These are phyloP conservation scores for Trametes maxima DNA, from an alignment of 768 basidiomycete genomes.

Conservation along the genomic window DNA sequence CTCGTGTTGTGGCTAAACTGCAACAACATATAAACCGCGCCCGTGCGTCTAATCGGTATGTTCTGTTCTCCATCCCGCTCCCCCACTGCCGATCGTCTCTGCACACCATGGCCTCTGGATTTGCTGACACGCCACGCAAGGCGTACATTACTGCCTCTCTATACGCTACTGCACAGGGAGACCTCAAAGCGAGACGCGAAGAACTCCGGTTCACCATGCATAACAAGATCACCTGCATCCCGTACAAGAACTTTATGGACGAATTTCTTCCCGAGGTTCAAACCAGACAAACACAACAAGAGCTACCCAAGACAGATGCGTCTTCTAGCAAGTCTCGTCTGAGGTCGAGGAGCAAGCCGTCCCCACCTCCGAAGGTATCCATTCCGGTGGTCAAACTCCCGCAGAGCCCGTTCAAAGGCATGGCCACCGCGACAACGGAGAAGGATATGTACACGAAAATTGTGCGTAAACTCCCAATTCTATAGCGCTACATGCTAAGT, in stretches of 20 bases:
- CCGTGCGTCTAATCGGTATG: neutral
- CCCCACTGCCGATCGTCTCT: neutral
- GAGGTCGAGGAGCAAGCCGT: too few relatives aligned
- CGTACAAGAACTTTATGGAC: neutral
- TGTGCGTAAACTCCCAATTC: too few relatives aligned
- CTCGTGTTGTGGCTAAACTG: neutral
- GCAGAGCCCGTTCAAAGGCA: too few relatives aligned
- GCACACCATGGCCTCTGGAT: neutral
- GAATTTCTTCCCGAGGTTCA: neutral
- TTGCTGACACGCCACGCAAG: neutral
- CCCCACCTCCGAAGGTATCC: too few relatives aligned
- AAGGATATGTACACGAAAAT: neutral
- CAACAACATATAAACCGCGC: neutral
- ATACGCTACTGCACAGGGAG: neutral
- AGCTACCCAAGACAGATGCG: too few relatives aligned
- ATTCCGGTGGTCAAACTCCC: too few relatives aligned
- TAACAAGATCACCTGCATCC: neutral
- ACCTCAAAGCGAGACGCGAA: neutral
- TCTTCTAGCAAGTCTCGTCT: too few relatives aligned
- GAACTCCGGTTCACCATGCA: neutral
- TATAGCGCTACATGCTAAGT: too few relatives aligned
- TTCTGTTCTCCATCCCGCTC: neutral
- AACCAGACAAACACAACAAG: too few relatives aligned
- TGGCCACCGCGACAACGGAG: too few relatives aligned
- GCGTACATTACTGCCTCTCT: neutral